phyloP scores from a whole-genome alignment of 345 rosid species.

The Lagerstroemia speciosa region DNA sequence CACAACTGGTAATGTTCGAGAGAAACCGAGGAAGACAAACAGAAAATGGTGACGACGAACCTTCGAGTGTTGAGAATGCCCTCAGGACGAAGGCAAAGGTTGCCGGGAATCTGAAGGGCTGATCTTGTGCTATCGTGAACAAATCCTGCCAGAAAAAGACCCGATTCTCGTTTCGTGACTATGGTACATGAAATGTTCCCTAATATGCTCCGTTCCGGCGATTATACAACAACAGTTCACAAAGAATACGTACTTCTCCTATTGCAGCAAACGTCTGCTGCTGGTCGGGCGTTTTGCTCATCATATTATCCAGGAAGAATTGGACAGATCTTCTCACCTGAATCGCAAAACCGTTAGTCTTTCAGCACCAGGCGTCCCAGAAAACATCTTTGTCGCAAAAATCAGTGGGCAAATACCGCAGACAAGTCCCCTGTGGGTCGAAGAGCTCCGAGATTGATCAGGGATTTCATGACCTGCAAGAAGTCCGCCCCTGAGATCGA shows the following conservation, averaged over 20 bases:
- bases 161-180: neutral
- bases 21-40: conserved; percentile 1
- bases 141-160: conserved; percentile 51
- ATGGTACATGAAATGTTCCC: neutral
- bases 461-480: conserved; percentile 68
- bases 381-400: neutral
- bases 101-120: conserved; percentile 89
- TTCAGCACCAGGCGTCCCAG: neutral
- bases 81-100: conserved; percentile 79
- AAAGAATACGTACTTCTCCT: conserved; percentile 59
- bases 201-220: neutral
- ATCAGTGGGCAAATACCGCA: conserved; percentile 33
- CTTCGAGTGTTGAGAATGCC: conserved; percentile 95
- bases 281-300: conserved; percentile 78
- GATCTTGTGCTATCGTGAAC: conserved; percentile 90
- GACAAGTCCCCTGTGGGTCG: conserved; percentile 95
- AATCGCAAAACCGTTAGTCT: neutral
- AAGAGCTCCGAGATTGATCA: conserved; percentile 85
- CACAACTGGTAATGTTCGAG: conserved; percentile 1
- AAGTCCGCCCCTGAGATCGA: conserved; percentile 18
- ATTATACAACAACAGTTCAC: neutral
- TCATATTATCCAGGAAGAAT: conserved; percentile 73
- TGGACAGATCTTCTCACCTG: conserved; percentile 97
- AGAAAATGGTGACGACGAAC: conserved; percentile 18
- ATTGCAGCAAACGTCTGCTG: conserved; percentile 78